Conservation (phyloP, 495 filamentous ascomycete species). For the Penicillium cosmopolitanum region DNA sequence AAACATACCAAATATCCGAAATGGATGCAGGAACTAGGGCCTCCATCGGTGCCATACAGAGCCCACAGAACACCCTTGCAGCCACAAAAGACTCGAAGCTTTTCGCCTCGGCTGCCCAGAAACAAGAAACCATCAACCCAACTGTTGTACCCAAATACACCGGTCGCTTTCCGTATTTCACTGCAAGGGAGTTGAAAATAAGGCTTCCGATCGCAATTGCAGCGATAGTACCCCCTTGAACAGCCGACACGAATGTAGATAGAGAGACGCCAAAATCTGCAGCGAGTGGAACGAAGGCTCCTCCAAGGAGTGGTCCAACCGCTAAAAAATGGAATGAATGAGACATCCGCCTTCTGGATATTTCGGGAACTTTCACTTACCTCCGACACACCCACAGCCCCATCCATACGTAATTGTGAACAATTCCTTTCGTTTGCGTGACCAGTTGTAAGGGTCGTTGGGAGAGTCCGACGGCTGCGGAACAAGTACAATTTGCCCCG, state of each 20-base stretch:
- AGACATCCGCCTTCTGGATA: background rate
- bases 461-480: slow-evolving; percentile 52
- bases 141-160: slow-evolving; percentile 61
- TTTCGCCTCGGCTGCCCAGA: slow-evolving; percentile 63
- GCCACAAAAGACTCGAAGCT: slow-evolving; percentile 62
- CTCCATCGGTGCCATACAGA: slow-evolving; percentile 38
- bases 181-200: slow-evolving; percentile 64
- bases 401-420: slow-evolving; percentile 38
- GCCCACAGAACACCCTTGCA: slow-evolving; percentile 39
- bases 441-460: slow-evolving; percentile 54
- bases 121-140: slow-evolving; percentile 59
- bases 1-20: slow-evolving; percentile 29
- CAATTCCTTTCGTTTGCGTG: slow-evolving; percentile 47
- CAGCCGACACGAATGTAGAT: slow-evolving; percentile 38
- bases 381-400: slow-evolving; percentile 44
- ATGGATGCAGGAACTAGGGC: slow-evolving; percentile 37
- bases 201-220: slow-evolving; percentile 58
- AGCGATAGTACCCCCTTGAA: slow-evolving; percentile 33
- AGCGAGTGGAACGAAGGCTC: slow-evolving; percentile 39
- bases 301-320: slow-evolving; percentile 41
- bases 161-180: slow-evolving; percentile 66
- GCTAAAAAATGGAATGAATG: slow-evolving; percentile 23
- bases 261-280: slow-evolving; percentile 39
- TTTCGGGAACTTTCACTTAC: slow-evolving; percentile 23
- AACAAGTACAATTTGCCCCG: slow-evolving; percentile 49